phyloP scores from a whole-genome alignment of 2,329 filamentous ascomycete species.

The Colletotrichum horii region DNA sequence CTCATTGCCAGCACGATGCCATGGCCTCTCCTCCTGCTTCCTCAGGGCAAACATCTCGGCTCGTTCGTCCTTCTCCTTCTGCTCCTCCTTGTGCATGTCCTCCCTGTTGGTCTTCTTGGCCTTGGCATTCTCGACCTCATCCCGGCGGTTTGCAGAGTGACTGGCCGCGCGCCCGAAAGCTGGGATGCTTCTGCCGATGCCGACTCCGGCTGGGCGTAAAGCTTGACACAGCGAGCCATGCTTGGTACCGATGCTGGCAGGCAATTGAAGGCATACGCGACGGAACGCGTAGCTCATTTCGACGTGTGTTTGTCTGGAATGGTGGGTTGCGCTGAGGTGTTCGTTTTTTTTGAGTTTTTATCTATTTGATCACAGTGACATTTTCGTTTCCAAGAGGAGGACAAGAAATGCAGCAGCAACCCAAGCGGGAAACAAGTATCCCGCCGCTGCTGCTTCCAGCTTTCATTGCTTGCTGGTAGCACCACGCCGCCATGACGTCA shows the following conservation, averaged over 20 bases:
- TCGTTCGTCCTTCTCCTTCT: constrained; percentile 38
- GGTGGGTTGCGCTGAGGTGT: background rate
- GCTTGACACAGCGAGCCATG: constrained; percentile 13
- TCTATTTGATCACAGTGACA: background rate
- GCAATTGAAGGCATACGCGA: constrained; percentile 22
- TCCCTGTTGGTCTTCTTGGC: constrained; percentile 29
- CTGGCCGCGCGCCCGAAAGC: background rate
- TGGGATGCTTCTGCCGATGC: background rate
- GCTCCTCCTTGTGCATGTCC: constrained; percentile 21
- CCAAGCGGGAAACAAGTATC: background rate
- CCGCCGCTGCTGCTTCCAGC: background rate
- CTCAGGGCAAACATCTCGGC: constrained; percentile 51
- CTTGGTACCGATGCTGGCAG: constrained; percentile 10
- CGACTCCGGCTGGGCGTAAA: constrained; percentile 18
- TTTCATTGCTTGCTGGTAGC: background rate
- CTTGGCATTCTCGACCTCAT: constrained; percentile 25
- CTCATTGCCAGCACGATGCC: constrained; percentile 67
- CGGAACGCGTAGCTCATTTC: constrained; percentile 25
- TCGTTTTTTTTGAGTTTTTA: background rate
- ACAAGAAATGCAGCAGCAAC: background rate
- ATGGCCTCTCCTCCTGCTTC: constrained; percentile 66
- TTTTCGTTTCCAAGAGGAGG: background rate
- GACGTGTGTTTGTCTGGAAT: background rate
- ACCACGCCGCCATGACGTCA: constrained; percentile 8
- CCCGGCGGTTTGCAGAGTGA: background rate